Evolutionary conservation across 768 basidiomycete species (phyloP).

Genomic region (Candolleomyces aberdarensis): DNA sequence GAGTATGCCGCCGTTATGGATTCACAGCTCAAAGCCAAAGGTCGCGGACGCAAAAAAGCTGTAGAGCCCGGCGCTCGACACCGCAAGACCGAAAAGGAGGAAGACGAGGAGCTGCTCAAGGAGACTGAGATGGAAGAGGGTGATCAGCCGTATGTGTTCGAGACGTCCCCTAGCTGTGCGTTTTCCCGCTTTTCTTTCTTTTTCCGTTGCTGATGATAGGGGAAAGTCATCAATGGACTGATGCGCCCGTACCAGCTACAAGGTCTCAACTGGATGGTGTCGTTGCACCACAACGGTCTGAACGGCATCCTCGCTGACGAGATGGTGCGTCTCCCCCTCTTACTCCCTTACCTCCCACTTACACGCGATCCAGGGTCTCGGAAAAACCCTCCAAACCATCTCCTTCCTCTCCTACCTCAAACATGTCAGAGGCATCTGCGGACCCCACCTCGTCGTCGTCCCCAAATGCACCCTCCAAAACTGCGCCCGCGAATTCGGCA

Average conservation of each 20-base stretch:
- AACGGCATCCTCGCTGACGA: slow-evolving; percentile 98
- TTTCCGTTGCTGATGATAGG: not conserved
- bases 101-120: slow-evolving; percentile 92
- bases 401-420: slow-evolving; percentile 95
- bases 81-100: slow-evolving; percentile 96
- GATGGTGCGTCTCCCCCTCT: slow-evolving; percentile 57
- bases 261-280: slow-evolving; percentile 97
- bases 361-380: slow-evolving; percentile 65
- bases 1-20: slow-evolving; percentile 90
- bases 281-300: slow-evolving; percentile 91
- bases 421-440: slow-evolving; percentile 68
- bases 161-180: slow-evolving; percentile 87
- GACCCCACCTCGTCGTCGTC: slow-evolving; percentile 94
- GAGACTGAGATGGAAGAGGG: slow-evolving; percentile 79
- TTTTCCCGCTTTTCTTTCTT: slow-evolving; percentile 18
- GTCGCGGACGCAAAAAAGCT: slow-evolving; percentile 81
- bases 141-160: slow-evolving; percentile 92
- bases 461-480: slow-evolving; percentile 99
- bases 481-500: slow-evolving; percentile 90
- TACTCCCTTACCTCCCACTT: not conserved
- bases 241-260: slow-evolving; percentile 97
- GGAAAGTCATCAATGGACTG: slow-evolving; percentile 75
- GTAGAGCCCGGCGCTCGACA: slow-evolving; percentile 74
- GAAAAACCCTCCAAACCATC: slow-evolving; percentile 97
- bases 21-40: slow-evolving; percentile 81